A percentile compares a stretch with the other conserved stretches of the same genome.
Conservation (phyloP, 805 yeast species). For the Kodamaea restingae region DNA sequence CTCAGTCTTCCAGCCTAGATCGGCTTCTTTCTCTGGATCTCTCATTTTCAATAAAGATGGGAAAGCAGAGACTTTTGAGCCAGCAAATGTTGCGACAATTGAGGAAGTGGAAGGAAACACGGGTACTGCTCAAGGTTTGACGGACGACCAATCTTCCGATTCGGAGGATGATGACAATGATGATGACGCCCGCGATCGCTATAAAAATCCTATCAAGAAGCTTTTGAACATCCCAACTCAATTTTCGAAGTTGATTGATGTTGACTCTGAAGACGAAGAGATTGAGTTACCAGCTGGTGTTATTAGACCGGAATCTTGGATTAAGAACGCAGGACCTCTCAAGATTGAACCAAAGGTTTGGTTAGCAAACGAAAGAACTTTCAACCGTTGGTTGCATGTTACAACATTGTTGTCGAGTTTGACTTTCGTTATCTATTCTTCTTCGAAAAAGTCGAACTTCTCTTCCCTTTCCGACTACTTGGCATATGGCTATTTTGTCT, state of each 20-base stretch:
- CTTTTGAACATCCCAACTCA: slow-evolving; percentile 25
- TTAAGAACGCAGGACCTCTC: slow-evolving; percentile 87
- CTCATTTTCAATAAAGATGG: slow-evolving; percentile 15
- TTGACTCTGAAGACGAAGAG: slow-evolving; percentile 82
- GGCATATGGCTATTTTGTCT: slow-evolving; percentile 75
- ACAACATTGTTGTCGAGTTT: slow-evolving; percentile 79
- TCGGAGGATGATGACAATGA: slow-evolving; percentile 31
- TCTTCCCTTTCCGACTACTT: slow-evolving; percentile 59
- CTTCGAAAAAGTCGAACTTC: slow-evolving; percentile 64
- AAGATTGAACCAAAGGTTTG: slow-evolving; percentile 97
- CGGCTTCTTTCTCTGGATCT: slow-evolving; percentile 39
- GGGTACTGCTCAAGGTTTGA: slow-evolving; percentile 10
- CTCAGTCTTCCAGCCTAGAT: slow-evolving; percentile 32
- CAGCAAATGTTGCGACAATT: slow-evolving; percentile 4
- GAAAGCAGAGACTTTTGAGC: slow-evolving; percentile 3
- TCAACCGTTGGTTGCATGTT: slow-evolving; percentile 91
- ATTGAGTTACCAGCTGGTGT: slow-evolving; percentile 87
- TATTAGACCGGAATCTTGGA: slow-evolving; percentile 67
- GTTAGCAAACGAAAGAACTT: slow-evolving; percentile 97
- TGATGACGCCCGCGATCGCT: slow-evolving; percentile 11
- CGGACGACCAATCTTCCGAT: slow-evolving; percentile 28
- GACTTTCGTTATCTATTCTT: slow-evolving; percentile 78
- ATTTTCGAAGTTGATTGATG: slow-evolving; percentile 45
- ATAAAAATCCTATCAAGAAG: slow-evolving; percentile 15
- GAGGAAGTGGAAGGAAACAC: slow-evolving; percentile 10